These are phyloP conservation scores for Massariosphaeria phaeospora DNA, from an alignment of 495 filamentous ascomycete species.

Conservation along the genomic window DNA sequence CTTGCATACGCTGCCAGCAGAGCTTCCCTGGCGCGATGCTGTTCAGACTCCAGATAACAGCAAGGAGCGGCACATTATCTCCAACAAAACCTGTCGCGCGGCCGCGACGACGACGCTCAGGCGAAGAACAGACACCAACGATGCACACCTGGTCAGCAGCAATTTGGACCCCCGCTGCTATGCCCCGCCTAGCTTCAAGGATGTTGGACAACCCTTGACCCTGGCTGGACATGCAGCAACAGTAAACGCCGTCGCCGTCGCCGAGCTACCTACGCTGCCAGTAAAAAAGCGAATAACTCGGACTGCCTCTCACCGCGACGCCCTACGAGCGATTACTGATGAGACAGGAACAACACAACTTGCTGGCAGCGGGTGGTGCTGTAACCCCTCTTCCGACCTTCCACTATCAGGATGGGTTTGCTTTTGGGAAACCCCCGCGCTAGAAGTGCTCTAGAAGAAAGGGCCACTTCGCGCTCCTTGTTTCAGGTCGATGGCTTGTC, in stretches of 20 bases:
- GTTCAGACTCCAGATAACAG: too few species aligned
- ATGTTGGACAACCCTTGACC: not conserved
- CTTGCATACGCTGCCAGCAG: too few species aligned
- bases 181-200: constrained; percentile 22
- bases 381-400: constrained; percentile 8
- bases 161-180: constrained; percentile 6
- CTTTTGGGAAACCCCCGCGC: constrained; percentile 27
- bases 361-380: too few species aligned
- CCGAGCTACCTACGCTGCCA: not conserved
- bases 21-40: not conserved
- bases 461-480: constrained; percentile 20
- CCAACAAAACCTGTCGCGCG: too few species aligned
- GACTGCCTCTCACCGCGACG: not conserved
- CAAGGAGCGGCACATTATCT: too few species aligned
- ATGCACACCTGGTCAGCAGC: too few species aligned
- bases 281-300: not conserved
- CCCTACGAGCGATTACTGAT: constrained; percentile 4
- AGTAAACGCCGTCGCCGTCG: not conserved
- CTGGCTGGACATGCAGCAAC: not conserved
- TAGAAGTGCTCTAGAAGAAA: constrained; percentile 32
- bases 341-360: too few species aligned
- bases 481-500: constrained; percentile 15
- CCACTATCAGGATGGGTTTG: constrained; percentile 12
- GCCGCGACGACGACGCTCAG: too few species aligned
- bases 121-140: too few species aligned